Conservation (phyloP, 2,329 filamentous ascomycete species). For the Ophiocordyceps sinensis region DNA sequence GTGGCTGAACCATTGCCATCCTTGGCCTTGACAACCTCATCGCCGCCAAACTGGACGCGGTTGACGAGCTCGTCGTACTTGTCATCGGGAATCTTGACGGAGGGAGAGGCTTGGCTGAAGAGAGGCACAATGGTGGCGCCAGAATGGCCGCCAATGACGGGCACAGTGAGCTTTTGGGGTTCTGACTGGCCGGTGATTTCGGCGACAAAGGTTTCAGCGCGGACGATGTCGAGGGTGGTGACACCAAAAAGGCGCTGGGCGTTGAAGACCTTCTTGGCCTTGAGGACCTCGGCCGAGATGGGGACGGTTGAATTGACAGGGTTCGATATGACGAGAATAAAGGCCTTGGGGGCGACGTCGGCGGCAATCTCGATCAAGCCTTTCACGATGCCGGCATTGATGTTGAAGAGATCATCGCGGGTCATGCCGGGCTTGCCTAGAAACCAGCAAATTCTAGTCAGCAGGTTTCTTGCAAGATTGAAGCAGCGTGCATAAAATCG, state of each 20-base stretch:
- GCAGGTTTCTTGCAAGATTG: not conserved
- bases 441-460: not conserved
- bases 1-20: conserved; percentile 82
- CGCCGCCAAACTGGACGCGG: conserved; percentile 95
- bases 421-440: conserved; percentile 98
- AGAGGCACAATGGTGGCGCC: conserved; percentile 96
- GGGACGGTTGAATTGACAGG: conserved; percentile 98
- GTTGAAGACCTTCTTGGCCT: conserved; percentile 86
- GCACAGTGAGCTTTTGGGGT: conserved; percentile 70
- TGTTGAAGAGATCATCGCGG: conserved; percentile 98
- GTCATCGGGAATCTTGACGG: conserved; percentile 68
- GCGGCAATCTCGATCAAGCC: conserved; percentile 80
- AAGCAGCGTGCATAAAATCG: not conserved
- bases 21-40: conserved; percentile 93
- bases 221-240: conserved; percentile 95
- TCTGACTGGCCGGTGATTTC: conserved; percentile 70
- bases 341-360: conserved; percentile 82
- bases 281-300: conserved; percentile 93
- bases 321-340: conserved; percentile 95
- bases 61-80: conserved; percentile 85
- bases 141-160: conserved; percentile 93
- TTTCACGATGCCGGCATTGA: conserved; percentile 96
- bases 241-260: conserved; percentile 94
- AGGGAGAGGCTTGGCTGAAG: conserved; percentile 79
- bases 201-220: conserved; percentile 91